Conservation (phyloP, 2,329 filamentous ascomycete species). For the Cladosporium halotolerans region DNA sequence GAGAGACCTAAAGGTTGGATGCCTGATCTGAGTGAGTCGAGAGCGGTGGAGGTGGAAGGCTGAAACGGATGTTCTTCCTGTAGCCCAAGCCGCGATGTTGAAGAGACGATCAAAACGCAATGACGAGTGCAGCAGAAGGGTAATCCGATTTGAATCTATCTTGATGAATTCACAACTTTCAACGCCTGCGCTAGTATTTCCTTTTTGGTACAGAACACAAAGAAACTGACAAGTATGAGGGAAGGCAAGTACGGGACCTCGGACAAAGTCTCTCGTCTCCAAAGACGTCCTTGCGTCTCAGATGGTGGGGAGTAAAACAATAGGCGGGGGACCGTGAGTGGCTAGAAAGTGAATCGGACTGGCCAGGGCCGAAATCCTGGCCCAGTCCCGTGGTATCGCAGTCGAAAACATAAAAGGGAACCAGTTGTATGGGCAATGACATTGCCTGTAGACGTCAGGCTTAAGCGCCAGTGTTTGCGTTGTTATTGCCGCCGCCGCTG, state of each 20-base stretch:
- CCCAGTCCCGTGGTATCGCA: constrained; percentile 8
- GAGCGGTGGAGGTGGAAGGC: constrained; percentile 36
- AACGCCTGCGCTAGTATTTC: constrained; percentile 9
- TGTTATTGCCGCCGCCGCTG: constrained; percentile 7
- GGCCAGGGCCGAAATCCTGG: not conserved
- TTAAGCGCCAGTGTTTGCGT: not conserved
- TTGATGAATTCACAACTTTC: not conserved
- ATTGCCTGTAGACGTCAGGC: no score
- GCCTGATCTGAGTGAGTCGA: constrained; percentile 55
- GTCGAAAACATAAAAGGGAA: not conserved
- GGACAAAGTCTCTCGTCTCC: not conserved
- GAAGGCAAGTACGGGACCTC: not conserved
- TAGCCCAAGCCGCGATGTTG: no score
- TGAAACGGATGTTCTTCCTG: not conserved
- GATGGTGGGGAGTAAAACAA: not conserved
- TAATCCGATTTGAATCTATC: not conserved
- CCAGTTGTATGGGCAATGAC: no score
- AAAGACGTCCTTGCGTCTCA: not conserved
- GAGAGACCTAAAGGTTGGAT: constrained; percentile 90
- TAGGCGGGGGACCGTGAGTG: no score
- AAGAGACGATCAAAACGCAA: no score
- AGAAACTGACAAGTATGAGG: not conserved
- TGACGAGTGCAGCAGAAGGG: no score
- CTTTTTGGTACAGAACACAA: constrained; percentile 11
- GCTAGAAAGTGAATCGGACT: no score